Evolutionary conservation across 1,284 basidiomycete species (phyloP), one percentile per base, ranked within the genome.

Genomic region (Takashimella tepidaria): DNA sequence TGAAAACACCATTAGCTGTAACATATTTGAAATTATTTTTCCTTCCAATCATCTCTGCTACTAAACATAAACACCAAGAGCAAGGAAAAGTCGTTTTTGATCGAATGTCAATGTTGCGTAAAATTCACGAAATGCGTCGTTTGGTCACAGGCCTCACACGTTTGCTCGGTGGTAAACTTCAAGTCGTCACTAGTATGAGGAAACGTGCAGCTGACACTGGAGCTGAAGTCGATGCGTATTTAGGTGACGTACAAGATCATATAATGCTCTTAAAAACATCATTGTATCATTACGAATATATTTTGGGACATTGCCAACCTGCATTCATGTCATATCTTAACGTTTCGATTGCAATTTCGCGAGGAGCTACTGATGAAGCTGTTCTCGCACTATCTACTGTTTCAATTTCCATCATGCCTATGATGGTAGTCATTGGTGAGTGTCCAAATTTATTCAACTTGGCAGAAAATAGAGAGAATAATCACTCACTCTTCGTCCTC

Each of bases 221-320:
- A 4, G 61, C 79, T n/a, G 86, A 88, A 60, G 81, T 91, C 37
- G 85, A 82, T 4, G 88, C 92, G 16, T 92, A 97, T 71, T 83
- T 96, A 76, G 90, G 89, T 45, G 93, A 98, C 72, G 83, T 98
- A 3, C 88, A 93, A 79, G 91, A 98, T 76, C 93, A 98, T 73
- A 92, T 97, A 59, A 74, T 93, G 25, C 86, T 89, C 2, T 79
- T 97, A 59, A 87, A 93, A 64, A 86, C 88, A 62, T 84, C 89
- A 2, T 80, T 98, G 47, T 81, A 80, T n/a, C 87, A 95, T 70
- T 90, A 89, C 74, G 92, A 97, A 69, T 86, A 86, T 40, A 86
- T 92, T 73, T 79, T 98, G 22, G 85, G 86, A 54, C 86, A 95
- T 63, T 88, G 88, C 24, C 91, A 96, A 68, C 88, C 88, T 1